A percentile compares a stretch with the other conserved stretches of the same genome.
Conservation (phyloP, 2,329 filamentous ascomycete species). For the Aspergillus intermedius region DNA sequence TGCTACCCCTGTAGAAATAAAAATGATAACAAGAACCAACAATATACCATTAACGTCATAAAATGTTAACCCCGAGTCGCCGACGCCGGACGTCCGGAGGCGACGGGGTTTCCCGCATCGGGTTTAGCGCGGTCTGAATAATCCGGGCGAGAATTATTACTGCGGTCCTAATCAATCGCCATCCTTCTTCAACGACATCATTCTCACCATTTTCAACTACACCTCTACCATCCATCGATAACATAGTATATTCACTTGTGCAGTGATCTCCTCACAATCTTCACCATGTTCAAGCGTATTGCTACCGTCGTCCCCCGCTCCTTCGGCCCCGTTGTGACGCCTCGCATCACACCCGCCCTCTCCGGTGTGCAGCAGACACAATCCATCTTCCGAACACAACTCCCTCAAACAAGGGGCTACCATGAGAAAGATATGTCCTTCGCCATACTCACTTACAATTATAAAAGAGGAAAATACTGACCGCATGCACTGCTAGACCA, state of each 20-base stretch:
- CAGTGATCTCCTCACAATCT: neutral
- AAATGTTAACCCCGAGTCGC: slow-evolving; percentile 4
- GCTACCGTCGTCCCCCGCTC: slow-evolving; percentile 49
- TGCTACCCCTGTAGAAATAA: neutral
- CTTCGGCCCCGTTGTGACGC: slow-evolving; percentile 45
- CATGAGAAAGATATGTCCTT: slow-evolving; percentile 58
- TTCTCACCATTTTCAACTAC: neutral
- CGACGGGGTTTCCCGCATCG: slow-evolving; percentile 7
- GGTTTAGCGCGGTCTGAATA: slow-evolving; percentile 8
- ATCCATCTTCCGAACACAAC: slow-evolving; percentile 35
- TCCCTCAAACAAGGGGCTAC: slow-evolving; percentile 45
- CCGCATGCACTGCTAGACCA: slow-evolving; percentile 61
- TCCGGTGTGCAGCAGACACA: slow-evolving; percentile 33
- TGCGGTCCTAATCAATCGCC: neutral
- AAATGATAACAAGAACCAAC: neutral
- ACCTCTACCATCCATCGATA: neutral
- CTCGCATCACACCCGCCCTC: slow-evolving; percentile 45
- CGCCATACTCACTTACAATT: too few species aligned
- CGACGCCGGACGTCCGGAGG: slow-evolving; percentile 15
- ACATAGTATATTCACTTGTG: neutral
- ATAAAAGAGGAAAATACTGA: slow-evolving; percentile 7
- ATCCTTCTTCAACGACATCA: slow-evolving; percentile 1
- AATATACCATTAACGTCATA: neutral
- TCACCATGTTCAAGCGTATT: slow-evolving; percentile 53
- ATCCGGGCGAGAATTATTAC: slow-evolving; percentile 2